Percentiles rank a stretch among this genome's conserved stretches.
phyloP scores from a whole-genome alignment of 805 yeast species.

The Kazachstania psychrophila region DNA sequence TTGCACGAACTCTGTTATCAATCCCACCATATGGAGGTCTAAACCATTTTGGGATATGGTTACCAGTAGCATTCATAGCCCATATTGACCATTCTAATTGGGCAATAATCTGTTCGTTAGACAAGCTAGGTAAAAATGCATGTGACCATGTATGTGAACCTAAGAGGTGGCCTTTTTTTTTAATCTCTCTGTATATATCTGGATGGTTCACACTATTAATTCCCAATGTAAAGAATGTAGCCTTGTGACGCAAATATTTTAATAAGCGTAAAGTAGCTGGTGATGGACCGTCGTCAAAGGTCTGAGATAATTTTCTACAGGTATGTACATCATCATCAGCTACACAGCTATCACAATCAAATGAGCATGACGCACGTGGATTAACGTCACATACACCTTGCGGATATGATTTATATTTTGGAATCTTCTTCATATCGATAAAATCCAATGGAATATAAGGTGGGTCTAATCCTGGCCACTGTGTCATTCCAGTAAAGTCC shows the following conservation, averaged over 20 bases:
- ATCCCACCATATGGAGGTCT: slow-evolving; percentile 96
- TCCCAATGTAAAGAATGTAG: slow-evolving; percentile 85
- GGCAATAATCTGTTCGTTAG: slow-evolving; percentile 76
- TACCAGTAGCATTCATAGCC: slow-evolving; percentile 94
- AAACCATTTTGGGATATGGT: slow-evolving; percentile 83
- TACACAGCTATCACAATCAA: slow-evolving; percentile 77
- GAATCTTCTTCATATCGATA: slow-evolving; percentile 48
- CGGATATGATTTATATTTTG: slow-evolving; percentile 38
- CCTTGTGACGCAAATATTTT: slow-evolving; percentile 40
- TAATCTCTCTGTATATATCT: slow-evolving; percentile 51
- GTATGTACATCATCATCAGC: slow-evolving; percentile 67
- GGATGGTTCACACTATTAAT: slow-evolving; percentile 71
- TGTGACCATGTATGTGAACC: slow-evolving; percentile 95
- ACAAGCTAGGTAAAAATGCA: slow-evolving; percentile 64
- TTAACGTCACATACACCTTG: slow-evolving; percentile 52
- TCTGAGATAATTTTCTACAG: slow-evolving; percentile 69
- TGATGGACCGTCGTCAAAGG: slow-evolving; percentile 94
- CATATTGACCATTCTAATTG: slow-evolving; percentile 92
- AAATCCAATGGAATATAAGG: slow-evolving; percentile 79
- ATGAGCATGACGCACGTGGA: slow-evolving; percentile 55
- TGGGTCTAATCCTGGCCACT: slow-evolving; percentile 84
- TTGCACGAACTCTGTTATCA: slow-evolving; percentile 75
- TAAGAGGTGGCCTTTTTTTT: slow-evolving; percentile 60
- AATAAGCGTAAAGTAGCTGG: slow-evolving; percentile 56
- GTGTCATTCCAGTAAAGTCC: slow-evolving; percentile 58